Evolutionary conservation across 495 filamentous ascomycete species (phyloP).

Genomic region (Penicillium lividum): DNA sequence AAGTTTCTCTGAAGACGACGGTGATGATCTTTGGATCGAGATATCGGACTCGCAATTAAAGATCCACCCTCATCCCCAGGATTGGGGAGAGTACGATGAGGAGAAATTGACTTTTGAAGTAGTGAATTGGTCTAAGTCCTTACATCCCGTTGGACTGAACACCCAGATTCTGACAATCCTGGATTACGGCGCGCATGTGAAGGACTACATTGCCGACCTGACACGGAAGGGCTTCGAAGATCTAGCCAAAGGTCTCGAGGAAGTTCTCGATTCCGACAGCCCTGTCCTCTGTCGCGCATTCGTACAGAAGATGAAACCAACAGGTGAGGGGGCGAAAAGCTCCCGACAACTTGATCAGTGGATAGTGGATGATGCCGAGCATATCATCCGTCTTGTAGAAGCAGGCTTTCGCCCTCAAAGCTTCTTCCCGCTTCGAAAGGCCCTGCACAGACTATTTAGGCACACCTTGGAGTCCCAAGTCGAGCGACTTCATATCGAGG

Average conservation of each 20-base stretch:
- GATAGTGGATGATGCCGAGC: constrained; percentile 35
- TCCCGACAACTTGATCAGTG: constrained; percentile 38
- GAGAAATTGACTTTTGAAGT: constrained; percentile 74
- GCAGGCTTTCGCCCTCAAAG: constrained; percentile 65
- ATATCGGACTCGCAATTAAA: constrained; percentile 80
- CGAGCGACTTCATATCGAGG: constrained; percentile 67
- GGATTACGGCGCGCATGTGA: constrained; percentile 61
- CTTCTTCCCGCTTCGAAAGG: constrained; percentile 59
- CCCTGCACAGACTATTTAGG: constrained; percentile 54
- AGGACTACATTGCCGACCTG: constrained; percentile 56
- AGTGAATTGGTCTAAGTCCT: constrained; percentile 58
- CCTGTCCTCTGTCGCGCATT: constrained; percentile 38
- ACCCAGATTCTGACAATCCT: constrained; percentile 78
- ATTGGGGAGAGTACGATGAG: constrained; percentile 44
- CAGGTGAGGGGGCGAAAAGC: constrained; percentile 23
- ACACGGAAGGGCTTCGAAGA: constrained; percentile 58
- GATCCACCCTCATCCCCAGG: constrained; percentile 60
- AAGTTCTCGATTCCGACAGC: constrained; percentile 52
- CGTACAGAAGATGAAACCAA: constrained; percentile 39
- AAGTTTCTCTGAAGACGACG: constrained; percentile 24
- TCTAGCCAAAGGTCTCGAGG: constrained; percentile 51
- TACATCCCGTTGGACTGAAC: constrained; percentile 68
- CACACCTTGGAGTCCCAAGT: constrained; percentile 55
- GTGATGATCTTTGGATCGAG: constrained; percentile 66
- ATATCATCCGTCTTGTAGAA: constrained; percentile 42